Evolutionary conservation across 2,329 filamentous ascomycete genomes (phyloP).

Genomic region (Cladorrhinum sp.): DNA sequence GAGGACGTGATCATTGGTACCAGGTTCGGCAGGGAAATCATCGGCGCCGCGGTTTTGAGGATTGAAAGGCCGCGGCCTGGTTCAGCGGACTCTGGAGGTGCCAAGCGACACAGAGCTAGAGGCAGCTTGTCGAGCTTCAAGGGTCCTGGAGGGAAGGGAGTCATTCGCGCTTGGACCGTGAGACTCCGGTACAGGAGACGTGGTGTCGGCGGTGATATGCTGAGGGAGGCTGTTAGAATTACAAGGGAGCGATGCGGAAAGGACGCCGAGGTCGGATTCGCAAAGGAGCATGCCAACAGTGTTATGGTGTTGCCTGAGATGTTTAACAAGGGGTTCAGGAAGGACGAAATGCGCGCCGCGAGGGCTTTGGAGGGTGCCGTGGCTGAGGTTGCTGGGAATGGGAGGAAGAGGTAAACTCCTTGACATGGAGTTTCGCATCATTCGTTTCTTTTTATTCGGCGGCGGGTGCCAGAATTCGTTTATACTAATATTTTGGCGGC

Average conservation of each 20-base stretch:
- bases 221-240: slow-evolving; percentile 68
- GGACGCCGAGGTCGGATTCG: slow-evolving; percentile 68
- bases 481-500: slow-evolving; percentile 18
- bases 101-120: slow-evolving; percentile 19
- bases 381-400: slow-evolving; percentile 46
- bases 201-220: slow-evolving; percentile 68
- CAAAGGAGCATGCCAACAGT: slow-evolving; percentile 73
- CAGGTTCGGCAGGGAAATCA: slow-evolving; percentile 63
- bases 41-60: slow-evolving; percentile 68
- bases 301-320: slow-evolving; percentile 57
- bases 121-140: slow-evolving; percentile 36
- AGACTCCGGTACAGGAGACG: slow-evolving; percentile 63
- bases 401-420: slow-evolving; percentile 38
- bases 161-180: slow-evolving; percentile 83
- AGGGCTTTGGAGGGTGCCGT: slow-evolving; percentile 51
- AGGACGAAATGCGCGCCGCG: slow-evolving; percentile 56
- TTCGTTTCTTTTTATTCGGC: background rate
- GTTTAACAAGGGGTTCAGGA: slow-evolving; percentile 61
- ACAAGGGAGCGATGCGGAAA: slow-evolving; percentile 67
- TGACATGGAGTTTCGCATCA: background rate
- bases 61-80: slow-evolving; percentile 46
- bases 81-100: background rate
- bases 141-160: slow-evolving; percentile 55
- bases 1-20: slow-evolving; percentile 63
- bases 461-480: background rate